Percentiles rank a stretch among this genome's conserved stretches.
phyloP scores from a whole-genome alignment of 2,329 filamentous ascomycete genomes.

The Trichoderma harzianum region DNA sequence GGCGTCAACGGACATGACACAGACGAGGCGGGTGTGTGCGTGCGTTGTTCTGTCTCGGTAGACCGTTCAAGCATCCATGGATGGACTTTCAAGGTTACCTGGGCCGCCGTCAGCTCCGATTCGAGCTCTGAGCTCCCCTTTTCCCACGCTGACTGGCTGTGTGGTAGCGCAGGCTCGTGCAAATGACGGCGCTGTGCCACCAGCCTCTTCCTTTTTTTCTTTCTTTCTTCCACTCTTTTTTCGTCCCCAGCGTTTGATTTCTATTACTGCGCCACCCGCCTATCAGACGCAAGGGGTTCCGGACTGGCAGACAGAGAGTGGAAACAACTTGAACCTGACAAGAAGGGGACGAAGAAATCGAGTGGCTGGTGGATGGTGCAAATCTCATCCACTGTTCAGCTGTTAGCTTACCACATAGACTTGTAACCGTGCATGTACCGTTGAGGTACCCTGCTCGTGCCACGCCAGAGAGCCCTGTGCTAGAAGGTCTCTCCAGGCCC shows the following conservation, averaged over 20 bases:
- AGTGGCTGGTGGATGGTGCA: constrained; percentile 4
- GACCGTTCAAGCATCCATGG: not conserved
- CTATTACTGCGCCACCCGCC: constrained; percentile 4
- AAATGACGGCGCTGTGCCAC: constrained; percentile 3
- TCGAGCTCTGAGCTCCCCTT: not conserved
- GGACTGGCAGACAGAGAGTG: not conserved
- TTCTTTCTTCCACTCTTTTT: not conserved
- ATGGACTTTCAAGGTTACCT: no score
- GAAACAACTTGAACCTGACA: not conserved
- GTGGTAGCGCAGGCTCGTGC: constrained; percentile 15
- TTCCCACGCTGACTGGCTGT: not conserved
- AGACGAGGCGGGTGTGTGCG: not conserved
- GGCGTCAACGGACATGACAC: not conserved
- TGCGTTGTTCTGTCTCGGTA: not conserved
- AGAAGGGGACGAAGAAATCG: not conserved
- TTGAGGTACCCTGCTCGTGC: not conserved
- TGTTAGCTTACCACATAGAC: not conserved
- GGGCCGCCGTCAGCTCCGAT: not conserved
- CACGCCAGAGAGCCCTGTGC: not conserved
- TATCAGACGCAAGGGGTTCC: not conserved
- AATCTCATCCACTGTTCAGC: not conserved
- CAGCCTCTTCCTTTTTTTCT: constrained; percentile 10
- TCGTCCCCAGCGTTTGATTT: not conserved
- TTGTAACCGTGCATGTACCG: not conserved
- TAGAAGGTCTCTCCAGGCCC: not conserved